Evolutionary conservation across 257 asterid species (phyloP).

Genomic region (Solanum bukasovii): DNA sequence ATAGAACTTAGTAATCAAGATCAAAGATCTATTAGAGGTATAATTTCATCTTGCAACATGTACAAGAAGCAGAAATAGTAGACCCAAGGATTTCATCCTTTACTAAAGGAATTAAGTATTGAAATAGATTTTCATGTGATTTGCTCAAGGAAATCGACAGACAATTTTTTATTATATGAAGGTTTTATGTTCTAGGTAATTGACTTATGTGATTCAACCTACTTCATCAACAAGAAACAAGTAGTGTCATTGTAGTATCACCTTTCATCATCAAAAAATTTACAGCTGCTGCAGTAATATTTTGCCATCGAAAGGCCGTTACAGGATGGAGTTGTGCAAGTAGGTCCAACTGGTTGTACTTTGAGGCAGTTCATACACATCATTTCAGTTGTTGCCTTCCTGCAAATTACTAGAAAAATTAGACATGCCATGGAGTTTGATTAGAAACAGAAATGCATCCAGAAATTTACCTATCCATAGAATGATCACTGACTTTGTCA

Average conservation of each 20-base stretch:
- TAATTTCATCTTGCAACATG: not conserved
- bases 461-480: slow-evolving; percentile 76
- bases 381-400: slow-evolving; percentile 97
- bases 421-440: not conserved
- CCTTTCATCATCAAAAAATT: slow-evolving; percentile 95
- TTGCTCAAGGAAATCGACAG: not conserved
- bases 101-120: not conserved
- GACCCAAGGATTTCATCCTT: not conserved
- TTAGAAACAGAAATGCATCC: not conserved
- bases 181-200: not conserved
- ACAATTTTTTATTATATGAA: not conserved
- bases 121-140: not conserved
- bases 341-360: slow-evolving; percentile 80
- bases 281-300: slow-evolving; percentile 93
- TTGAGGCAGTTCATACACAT: slow-evolving; percentile 92
- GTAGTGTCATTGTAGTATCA: slow-evolving; percentile 3
- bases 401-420: slow-evolving; percentile 18
- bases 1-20: not conserved
- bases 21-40: not conserved
- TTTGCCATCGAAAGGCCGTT: slow-evolving; percentile 76
- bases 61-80: not conserved
- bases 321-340: slow-evolving; percentile 72
- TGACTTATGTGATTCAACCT: not conserved
- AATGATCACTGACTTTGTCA: slow-evolving; percentile 94
- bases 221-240: not conserved